These are phyloP conservation scores for Haematococcus sp. DNA, from an alignment of 139 green algal species.

Conservation along the genomic window DNA sequence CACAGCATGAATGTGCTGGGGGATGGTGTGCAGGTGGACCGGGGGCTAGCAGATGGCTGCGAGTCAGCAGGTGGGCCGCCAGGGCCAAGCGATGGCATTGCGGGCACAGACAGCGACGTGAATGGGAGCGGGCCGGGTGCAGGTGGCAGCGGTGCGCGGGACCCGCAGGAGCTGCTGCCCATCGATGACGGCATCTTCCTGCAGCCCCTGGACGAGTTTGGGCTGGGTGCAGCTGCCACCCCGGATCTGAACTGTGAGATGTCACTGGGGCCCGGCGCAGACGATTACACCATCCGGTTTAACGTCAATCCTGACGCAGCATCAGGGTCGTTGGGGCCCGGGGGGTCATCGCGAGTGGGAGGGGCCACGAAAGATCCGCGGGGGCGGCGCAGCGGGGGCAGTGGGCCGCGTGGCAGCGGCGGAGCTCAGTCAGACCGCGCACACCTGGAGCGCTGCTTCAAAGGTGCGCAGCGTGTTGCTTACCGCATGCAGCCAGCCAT, in stretches of 20 bases:
- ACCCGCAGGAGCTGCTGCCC: background rate
- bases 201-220: background rate
- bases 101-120: no score
- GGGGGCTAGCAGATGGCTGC: no score
- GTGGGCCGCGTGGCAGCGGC: background rate
- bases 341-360: no score
- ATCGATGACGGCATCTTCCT: background rate
- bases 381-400: background rate
- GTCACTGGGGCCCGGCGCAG: background rate
- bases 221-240: background rate
- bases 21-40: no score
- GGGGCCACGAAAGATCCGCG: no score
- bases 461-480: background rate
- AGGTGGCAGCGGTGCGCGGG: background rate
- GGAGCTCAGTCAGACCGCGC: background rate
- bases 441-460: constrained; percentile 7
- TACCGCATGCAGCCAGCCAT: no score
- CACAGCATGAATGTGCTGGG: no score
- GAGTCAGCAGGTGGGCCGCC: no score
- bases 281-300: constrained; percentile 3
- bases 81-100: no score
- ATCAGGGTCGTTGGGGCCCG: no score
- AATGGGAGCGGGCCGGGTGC: no score
- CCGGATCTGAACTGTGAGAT: no score
- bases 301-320: background rate